Percentiles rank a stretch among this genome's conserved stretches.
Conservation (phyloP, 306 rosid species). For the Parietaria judaica region DNA sequence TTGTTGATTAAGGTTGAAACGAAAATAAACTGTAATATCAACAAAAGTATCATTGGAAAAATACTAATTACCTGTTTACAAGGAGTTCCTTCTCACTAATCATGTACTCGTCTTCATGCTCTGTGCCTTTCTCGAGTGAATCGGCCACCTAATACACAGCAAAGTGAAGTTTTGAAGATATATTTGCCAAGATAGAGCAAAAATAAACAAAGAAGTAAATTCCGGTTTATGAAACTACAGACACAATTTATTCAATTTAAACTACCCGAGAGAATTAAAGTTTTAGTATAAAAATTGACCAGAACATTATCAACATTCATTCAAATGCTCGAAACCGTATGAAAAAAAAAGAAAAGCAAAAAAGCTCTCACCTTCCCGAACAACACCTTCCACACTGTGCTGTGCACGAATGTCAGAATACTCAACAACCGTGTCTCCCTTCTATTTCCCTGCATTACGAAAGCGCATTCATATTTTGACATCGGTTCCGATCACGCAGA, state of each 20-base stretch:
- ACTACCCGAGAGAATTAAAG: too few species aligned
- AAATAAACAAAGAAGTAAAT: not conserved
- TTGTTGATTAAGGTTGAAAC: constrained; percentile 17
- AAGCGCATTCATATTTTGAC: constrained; percentile 6
- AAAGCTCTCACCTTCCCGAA: constrained; percentile 74
- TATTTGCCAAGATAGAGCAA: not conserved
- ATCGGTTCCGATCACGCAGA: not conserved
- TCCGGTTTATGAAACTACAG: too few species aligned
- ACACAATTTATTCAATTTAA: not conserved
- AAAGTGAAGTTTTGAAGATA: constrained; percentile 17
- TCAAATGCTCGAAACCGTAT: too few species aligned
- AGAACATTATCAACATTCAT: not conserved
- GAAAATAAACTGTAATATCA: constrained; percentile 6
- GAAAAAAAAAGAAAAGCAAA: not conserved
- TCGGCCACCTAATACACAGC: constrained; percentile 68
- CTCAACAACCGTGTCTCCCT: constrained; percentile 90
- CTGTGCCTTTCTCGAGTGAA: constrained; percentile 98
- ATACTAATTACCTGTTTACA: constrained; percentile 65
- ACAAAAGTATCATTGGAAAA: not conserved
- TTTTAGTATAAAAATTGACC: too few species aligned
- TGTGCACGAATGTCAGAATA: constrained; percentile 89
- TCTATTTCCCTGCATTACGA: constrained; percentile 74
- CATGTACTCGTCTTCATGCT: constrained; percentile 99
- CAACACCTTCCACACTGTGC: constrained; percentile 96
- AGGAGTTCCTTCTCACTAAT: constrained; percentile 97